These are phyloP conservation scores for Coemansia sp. DNA, from an alignment of 192 early-diverging fungal genomes.

Conservation along the genomic window DNA sequence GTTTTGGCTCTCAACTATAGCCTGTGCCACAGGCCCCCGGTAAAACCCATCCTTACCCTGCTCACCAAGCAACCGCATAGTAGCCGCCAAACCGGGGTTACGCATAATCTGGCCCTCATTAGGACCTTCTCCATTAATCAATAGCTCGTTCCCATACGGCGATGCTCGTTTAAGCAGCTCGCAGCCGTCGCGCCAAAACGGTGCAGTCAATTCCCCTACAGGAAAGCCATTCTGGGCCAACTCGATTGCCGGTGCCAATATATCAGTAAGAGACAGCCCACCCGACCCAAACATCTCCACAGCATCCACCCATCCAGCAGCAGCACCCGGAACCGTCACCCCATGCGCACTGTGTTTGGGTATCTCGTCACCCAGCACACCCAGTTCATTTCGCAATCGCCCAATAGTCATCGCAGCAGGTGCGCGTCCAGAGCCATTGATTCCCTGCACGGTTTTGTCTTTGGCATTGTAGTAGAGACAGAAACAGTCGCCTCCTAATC, in stretches of 20 bases:
- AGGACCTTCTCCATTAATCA: slow-evolving; percentile 53
- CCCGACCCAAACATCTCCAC: slow-evolving; percentile 62
- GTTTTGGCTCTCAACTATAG: slow-evolving; percentile 57
- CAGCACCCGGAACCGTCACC: slow-evolving; percentile 73
- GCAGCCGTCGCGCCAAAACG: slow-evolving; percentile 33
- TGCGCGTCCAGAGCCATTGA: slow-evolving; percentile 64
- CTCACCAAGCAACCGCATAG: slow-evolving; percentile 20
- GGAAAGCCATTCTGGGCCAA: slow-evolving; percentile 67
- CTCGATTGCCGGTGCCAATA: slow-evolving; percentile 65
- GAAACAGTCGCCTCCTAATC: slow-evolving; percentile 78
- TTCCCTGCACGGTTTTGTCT: slow-evolving; percentile 48
- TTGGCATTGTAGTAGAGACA: slow-evolving; percentile 72
- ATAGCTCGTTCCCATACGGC: slow-evolving; percentile 47
- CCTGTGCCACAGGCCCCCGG: slow-evolving; percentile 59
- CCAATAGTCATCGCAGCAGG: slow-evolving; percentile 57
- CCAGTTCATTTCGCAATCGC: slow-evolving; percentile 22
- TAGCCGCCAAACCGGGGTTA: slow-evolving; percentile 55
- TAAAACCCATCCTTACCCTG: slow-evolving; percentile 69
- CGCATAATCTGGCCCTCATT: slow-evolving; percentile 59
- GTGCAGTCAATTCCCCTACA: slow-evolving; percentile 52
- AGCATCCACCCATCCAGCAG: slow-evolving; percentile 69
- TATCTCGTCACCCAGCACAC: slow-evolving; percentile 19
- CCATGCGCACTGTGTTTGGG: slow-evolving; percentile 47
- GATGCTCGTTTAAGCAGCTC: slow-evolving; percentile 11
- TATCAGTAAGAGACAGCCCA: slow-evolving; percentile 51